Evolutionary conservation across 2,329 filamentous ascomycete genomes (phyloP).

Genomic region (Aspergillus clavatus): DNA sequence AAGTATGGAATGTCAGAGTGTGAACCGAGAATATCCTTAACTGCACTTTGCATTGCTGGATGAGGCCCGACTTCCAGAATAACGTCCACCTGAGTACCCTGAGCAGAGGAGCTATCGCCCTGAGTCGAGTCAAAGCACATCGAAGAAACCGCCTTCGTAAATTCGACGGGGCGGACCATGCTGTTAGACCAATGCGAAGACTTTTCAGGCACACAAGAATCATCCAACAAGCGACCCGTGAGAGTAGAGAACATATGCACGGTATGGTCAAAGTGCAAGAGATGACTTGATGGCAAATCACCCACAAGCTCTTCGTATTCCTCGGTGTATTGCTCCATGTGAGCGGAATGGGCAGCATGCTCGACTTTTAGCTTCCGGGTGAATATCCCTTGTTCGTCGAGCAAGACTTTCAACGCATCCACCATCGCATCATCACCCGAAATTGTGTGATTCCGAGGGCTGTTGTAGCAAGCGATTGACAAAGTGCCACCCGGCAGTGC

Average conservation of each 20-base stretch:
- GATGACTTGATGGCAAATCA: background rate
- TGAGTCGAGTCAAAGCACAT: slow-evolving; percentile 1
- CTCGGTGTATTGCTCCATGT: slow-evolving; percentile 1
- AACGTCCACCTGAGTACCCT: background rate
- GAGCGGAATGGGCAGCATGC: slow-evolving; percentile 15
- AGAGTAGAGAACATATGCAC: slow-evolving; percentile 6
- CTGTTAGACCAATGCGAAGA: background rate
- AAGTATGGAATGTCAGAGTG: background rate
- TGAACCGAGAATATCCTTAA: slow-evolving; percentile 5
- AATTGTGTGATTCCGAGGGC: slow-evolving; percentile 13
- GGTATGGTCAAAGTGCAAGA: background rate
- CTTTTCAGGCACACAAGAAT: background rate
- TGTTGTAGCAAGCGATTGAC: slow-evolving; percentile 16
- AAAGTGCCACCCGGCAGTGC: background rate
- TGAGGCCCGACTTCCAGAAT: slow-evolving; percentile 12
- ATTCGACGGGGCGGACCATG: background rate
- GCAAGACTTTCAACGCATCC: slow-evolving; percentile 4
- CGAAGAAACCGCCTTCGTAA: slow-evolving; percentile 4
- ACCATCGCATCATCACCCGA: slow-evolving; percentile 10
- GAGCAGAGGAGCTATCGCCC: background rate
- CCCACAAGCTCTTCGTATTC: background rate
- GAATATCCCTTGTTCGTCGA: slow-evolving; percentile 3
- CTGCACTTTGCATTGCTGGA: slow-evolving; percentile 5
- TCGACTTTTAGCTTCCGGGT: slow-evolving; percentile 14
- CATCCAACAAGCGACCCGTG: background rate